Evolutionary conservation across 257 asterid species (phyloP), one percentile per base, ranked within the genome.

Genomic region (Scutellaria minor): DNA sequence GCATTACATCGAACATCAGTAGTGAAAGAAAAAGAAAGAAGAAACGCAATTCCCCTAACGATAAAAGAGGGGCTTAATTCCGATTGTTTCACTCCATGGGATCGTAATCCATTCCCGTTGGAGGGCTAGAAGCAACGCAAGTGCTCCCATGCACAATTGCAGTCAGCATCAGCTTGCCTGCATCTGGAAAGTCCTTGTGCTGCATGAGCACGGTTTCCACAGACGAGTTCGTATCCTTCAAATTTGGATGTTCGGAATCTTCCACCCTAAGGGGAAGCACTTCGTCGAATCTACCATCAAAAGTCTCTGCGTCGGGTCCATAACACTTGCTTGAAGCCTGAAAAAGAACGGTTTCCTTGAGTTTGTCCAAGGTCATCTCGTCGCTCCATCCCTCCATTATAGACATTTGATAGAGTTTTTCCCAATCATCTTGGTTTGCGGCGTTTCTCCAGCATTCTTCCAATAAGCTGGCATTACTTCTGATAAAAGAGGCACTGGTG

Each of bases 381-480:
- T 91, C 97, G 61, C 91, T 84, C 96, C 97, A 89, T 53, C 97
- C 97, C 71, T 91, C 95, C 0, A 64, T 80, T 44, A 74, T 24
- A 46, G 93, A 94, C 79, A 58, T 82, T 76, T 82, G 83, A 74
- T 88, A 78, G 40, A 94, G 85, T 42, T 46, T 73, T 42, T 75
- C 88, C 99, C 97, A 94, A 72, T 91, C 91, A 50, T 94, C 99
- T 76, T 91, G 96, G 77, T 83, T 84, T 47, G 93, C 89, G 14
- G 97, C 97, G 66, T 91, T 91, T 68, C 91, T 91, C 99, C 97
- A 94, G 88, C 99, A 94, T 20, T 91, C 92, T 84, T 91, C 97
- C 82, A 94, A 72, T 64, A 91, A 88, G 86, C 81, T 83, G 41
- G 83, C 61, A 79, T 94, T 91, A 60, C 78, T 82, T 82, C 83